Conservation (phyloP, 1,284 basidiomycete genomes). For the Xerocomus minutiporus region DNA sequence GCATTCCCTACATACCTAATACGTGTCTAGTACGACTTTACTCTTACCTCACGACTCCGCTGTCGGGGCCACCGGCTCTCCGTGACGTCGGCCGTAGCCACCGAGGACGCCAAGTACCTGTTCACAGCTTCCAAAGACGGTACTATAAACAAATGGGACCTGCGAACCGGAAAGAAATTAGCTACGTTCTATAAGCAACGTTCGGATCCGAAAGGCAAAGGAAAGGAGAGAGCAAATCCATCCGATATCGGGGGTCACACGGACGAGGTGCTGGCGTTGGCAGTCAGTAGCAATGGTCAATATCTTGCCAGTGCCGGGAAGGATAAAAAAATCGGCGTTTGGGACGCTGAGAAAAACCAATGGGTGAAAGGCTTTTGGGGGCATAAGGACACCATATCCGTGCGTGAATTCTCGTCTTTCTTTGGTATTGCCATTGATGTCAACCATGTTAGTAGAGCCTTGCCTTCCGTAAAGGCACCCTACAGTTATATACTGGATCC, state of each 20-base stretch:
- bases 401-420: slow-evolving; percentile 38
- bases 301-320: slow-evolving; percentile 84
- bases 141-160: slow-evolving; percentile 75
- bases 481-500: slow-evolving; percentile 84
- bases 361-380: slow-evolving; percentile 81
- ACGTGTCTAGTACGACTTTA: slow-evolving; percentile 31
- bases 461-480: slow-evolving; percentile 78
- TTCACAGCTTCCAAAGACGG: slow-evolving; percentile 87
- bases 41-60: slow-evolving; percentile 47
- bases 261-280: slow-evolving; percentile 80
- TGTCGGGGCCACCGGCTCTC: slow-evolving; percentile 72
- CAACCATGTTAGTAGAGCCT: slow-evolving; percentile 47
- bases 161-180: slow-evolving; percentile 56
- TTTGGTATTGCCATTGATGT: slow-evolving; percentile 2
- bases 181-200: slow-evolving; percentile 59
- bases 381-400: slow-evolving; percentile 84
- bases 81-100: slow-evolving; percentile 72
- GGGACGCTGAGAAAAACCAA: slow-evolving; percentile 69
- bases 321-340: slow-evolving; percentile 78
- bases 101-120: slow-evolving; percentile 63
- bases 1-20: slow-evolving; percentile 21
- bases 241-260: slow-evolving; percentile 68
- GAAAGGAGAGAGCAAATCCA: slow-evolving; percentile 44
- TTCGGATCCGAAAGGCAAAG: slow-evolving; percentile 35
- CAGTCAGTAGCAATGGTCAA: slow-evolving; percentile 81